Evolutionary conservation across 2,329 filamentous ascomycete species (phyloP), one percentile per base, ranked within the genome.

Genomic region (Chrysosporium queenslandicum): DNA sequence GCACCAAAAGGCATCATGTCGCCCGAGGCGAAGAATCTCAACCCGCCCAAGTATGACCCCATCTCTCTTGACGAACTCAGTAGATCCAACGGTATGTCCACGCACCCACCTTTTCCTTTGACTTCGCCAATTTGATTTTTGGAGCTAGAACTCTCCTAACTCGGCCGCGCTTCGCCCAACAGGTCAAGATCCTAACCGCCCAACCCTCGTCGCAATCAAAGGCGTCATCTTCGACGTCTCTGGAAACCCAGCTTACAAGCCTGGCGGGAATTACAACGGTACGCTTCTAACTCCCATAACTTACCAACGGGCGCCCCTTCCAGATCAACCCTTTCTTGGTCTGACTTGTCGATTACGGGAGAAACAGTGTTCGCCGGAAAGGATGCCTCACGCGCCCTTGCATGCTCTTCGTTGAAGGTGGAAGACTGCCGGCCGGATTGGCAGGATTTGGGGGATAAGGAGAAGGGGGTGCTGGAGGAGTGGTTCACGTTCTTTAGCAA

Each of bases 401-500:
- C 82, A 9, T 83, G 83, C 67, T 92, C 88, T 0, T 95, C 89
- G 6, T 82, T 90, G 46, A 94, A 95, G 68, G 69, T 78, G 4
- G 87, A 92, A 62, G 90, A 97, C 60, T 91, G 87, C 58, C 74
- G 74, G 29, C 74, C 92, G 1, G 85, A 96, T 47, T 97, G 87
- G 86, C 76, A 84, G 53, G 86, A 89, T 63, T 74, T 98, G 48
- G 75, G 77, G 12, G 89, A 94, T 20, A 89, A 92, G 70, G 83
- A 96, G 68, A 87, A 92, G 74, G 81, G 80, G 23, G 83, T 86
- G 2, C 73, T 98, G 56, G 79, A 91, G 50, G 92, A 98, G 68
- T 98, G 92, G 92, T 81, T 85, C 58, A 94, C 86, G 1, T 98
- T 94, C 72, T 98, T 98, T 71, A 87, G 85, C 60, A 98, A 97